Evolutionary conservation across 176 grass and related monocot genomes (phyloP), one percentile per base, ranked within the genome.

Genomic region (Tillandsia fasciculata): DNA sequence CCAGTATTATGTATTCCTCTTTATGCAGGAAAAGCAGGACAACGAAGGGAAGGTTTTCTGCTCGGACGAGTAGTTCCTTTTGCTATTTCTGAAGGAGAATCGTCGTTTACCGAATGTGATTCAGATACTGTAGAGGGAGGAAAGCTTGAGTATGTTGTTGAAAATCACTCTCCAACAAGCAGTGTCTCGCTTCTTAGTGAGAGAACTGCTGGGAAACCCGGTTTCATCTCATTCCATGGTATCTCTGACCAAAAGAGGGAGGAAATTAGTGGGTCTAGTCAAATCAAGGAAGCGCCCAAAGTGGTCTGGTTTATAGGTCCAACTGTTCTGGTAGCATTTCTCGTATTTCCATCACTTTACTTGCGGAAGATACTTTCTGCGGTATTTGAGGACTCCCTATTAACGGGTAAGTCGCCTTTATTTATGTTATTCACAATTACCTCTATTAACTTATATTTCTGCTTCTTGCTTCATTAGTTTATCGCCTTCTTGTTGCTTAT

Each of bases 311-410:
- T 99, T 86, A 48, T 92, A 77, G 94, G 89, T 68, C 94, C 89
- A 51, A 93, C 87, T 29, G 82, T 90, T 48, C 80, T 93, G 26
- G 94, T 99, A 66, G 87, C 79, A 0, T 93, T 99, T 70, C 84
- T 99, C 82, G 94, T 99, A 64, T 74, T 87, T 67, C 89, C 87
- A 77, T 93, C 84, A 1, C 83, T 99, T 75, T 99, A 87, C 82
- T 81, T 99, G 82, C 82, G 87, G 73, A 93, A 83, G 77, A 72
- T 93, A 79, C 77, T 99, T 71, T 92, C 89, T 64, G 71, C 81
- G 1, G 76, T 97, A 70, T 93, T 99, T 77, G 89, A 99, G 75
- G 94, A 99, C 79, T 93, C 94, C 73, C 72, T 99, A 77, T 80
- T 99, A 74, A 88, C 94, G 87, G 94, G 94, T 99, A 73, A 64